phyloP scores from a whole-genome alignment of 2,329 filamentous ascomycete genomes.

The Lachnellula cervina region DNA sequence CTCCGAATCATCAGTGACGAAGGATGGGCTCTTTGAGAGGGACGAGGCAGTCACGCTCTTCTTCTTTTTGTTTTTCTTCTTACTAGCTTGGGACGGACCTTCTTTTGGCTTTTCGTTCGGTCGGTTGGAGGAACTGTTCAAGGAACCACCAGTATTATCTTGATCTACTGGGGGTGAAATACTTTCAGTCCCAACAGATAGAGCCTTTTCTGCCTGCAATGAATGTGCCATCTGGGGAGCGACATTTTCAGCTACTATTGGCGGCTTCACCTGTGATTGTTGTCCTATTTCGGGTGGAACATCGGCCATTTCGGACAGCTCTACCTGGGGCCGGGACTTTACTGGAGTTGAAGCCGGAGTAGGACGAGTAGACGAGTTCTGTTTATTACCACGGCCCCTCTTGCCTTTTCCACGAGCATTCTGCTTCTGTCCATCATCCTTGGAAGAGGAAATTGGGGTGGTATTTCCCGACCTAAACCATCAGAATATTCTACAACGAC shows the following conservation, averaged over 20 bases:
- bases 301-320: neutral
- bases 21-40: neutral
- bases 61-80: neutral
- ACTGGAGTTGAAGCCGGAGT: neutral
- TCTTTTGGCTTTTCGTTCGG: no score
- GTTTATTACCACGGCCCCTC: neutral
- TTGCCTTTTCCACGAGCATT: neutral
- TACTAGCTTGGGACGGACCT: neutral
- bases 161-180: no score
- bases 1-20: neutral
- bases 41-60: neutral
- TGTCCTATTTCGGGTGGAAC: neutral
- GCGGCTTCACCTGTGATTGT: neutral
- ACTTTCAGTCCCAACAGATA: no score
- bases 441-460: neutral
- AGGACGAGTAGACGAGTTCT: slow-evolving; percentile 1
- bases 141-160: no score
- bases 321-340: neutral
- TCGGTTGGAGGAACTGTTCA: no score
- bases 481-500: neutral
- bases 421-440: neutral
- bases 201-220: no score
- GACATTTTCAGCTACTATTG: no score
- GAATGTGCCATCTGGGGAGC: no score
- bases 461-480: neutral